Base-by-base conservation (phyloP, 768 basidiomycete species). In the Russula griseocarnosa region DNA sequence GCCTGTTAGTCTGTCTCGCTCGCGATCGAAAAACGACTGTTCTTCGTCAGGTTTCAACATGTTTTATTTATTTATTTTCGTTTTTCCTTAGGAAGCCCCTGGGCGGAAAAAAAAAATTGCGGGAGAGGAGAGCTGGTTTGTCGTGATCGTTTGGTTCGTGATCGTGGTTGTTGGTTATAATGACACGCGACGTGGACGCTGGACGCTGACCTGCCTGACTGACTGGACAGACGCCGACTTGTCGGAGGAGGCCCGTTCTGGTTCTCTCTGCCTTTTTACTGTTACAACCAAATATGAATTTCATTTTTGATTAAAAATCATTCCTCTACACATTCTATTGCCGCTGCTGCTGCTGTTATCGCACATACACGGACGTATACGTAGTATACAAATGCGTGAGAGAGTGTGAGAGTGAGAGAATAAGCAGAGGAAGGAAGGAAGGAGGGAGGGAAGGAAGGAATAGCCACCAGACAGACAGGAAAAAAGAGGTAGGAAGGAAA, bases 1-100 rank as follows among this genome's bases (percentile, higher is more conserved):
- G 55, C 80, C 76, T 7, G 88, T 79, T 46, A 94, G 79, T 58
- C 82, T 81, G 62, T 92, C 87, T 66, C 91, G 84, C 70, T 94
- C 92, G 64, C 82, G 82, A 42, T 92, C 89, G 62, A 94, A 94
- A 74, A 89, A 92, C 0, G 83, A 74, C 30, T 63, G 68, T 24
- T 78, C 76, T 36, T 77, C 77, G 30, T 77, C 72, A 24, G 55
- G 53, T 44, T 62, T 69, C 50, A 36, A 47, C 67, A 68, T 67
- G 44, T 46, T 49, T 36, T n/a, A n/a, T n/a, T n/a, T n/a, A n/a
- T n/a, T n/a, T n/a, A n/a, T n/a, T n/a, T 24, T 13, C 9, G 20
- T 18, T 40, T 40, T 13, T 3, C 9, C n/a, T n/a, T 9, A 7
- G 14, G 14, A 24, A 5, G 38, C 56, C 44, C 56, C 38, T 38